Base-by-base conservation (phyloP, 805 yeast species). In the Lipomyces orientalis region DNA sequence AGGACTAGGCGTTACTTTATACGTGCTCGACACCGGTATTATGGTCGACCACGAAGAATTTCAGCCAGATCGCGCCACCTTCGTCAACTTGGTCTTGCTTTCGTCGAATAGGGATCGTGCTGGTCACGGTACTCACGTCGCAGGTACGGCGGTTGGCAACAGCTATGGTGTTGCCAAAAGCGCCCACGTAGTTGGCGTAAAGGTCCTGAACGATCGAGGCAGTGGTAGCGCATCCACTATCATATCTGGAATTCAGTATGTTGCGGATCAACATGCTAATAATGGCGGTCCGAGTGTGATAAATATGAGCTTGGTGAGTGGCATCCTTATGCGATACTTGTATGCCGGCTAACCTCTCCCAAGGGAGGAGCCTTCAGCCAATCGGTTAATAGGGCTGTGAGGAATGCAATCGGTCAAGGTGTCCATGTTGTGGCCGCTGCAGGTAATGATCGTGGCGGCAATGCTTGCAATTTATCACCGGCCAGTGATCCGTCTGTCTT, bases 71-170 rank as follows among this genome's bases (percentile, higher is more conserved):
- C 97, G 93, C 76, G 98, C 97, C 0, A 54, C 58, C 25, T 12
- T 65, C 34, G 71, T 65, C 29, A 74, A 76, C 34, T 83, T 83
- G 69, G 71, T 66, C 25, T 54, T 64, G 19, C 31, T 60, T 43
- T 66, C 69, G n/a, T 63, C 68, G 2, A 19, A 59, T 29, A 51
- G 34, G 72, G 97, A 93, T 31, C 94, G 92, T 62, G 90, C 90
- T 75, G 98, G 97, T 61, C 98, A 93, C 80, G 98, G 98, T 76
- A 91, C 97, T 58, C 98, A 93, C 76, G 91, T 96, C 81, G 97
- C 97, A n/a, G 98, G 97, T 80, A 92, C 96, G 46, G 91, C 93
- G 75, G 97, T 89, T 61, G 90, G 95, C 29, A 82, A 83, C 68
- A 81, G 86, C 62, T 91, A 88, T 72, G 97, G 97, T 81, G 91